phyloP scores from a whole-genome alignment of 164 flowering plant genomes.

The Annona squamosa region DNA sequence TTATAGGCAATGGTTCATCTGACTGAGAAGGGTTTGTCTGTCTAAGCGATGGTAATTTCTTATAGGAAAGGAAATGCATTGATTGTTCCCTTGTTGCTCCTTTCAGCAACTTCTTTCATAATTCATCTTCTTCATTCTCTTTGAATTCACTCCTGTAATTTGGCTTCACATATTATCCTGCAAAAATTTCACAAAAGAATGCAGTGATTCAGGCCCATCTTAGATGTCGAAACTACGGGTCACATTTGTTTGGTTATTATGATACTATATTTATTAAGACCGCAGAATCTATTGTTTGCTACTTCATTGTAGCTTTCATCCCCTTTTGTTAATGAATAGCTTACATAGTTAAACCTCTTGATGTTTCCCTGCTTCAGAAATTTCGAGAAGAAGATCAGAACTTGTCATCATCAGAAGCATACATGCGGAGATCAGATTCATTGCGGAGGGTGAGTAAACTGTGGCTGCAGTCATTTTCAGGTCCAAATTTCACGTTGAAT shows the following conservation, averaged over 20 bases:
- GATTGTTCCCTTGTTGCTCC: background rate
- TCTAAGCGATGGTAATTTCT: too few species aligned
- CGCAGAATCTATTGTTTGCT: background rate
- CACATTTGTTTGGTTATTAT: background rate
- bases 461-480: too few species aligned
- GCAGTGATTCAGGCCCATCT: background rate
- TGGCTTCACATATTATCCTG: background rate
- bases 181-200: too few species aligned
- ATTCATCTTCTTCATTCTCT: background rate
- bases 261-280: background rate
- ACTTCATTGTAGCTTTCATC: background rate
- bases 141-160: background rate
- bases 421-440: conserved; percentile 76
- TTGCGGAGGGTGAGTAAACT: conserved; percentile 61
- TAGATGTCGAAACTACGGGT: background rate
- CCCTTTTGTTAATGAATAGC: background rate
- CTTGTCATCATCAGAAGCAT: conserved; percentile 80
- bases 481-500: background rate
- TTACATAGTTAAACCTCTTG: too few species aligned
- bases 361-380: conserved; percentile 41
- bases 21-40: too few species aligned
- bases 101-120: background rate
- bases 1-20: too few species aligned
- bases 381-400: conserved; percentile 83
- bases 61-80: too few species aligned